Percentiles rank a stretch among this genome's conserved stretches.
Evolutionary conservation across 2,329 filamentous ascomycete species (phyloP).

Genomic region (Biscogniauxia mediterranea): DNA sequence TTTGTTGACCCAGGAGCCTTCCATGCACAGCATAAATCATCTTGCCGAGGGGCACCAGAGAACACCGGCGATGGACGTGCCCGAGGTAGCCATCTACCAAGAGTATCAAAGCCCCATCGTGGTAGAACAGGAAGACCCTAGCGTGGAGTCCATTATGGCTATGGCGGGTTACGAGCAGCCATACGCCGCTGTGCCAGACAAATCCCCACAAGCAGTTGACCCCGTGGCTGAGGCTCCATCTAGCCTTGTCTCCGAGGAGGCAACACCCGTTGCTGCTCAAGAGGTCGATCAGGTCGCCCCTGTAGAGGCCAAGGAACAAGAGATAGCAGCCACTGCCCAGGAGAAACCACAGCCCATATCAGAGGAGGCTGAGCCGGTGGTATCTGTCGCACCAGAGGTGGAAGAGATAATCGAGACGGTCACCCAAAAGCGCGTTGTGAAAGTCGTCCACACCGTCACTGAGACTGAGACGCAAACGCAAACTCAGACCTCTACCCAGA

Average conservation of each 20-base stretch:
- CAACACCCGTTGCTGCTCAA: neutral
- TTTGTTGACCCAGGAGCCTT: slow-evolving; percentile 31
- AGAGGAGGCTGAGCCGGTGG: neutral
- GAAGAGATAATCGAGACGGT: slow-evolving; percentile 16
- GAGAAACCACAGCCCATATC: neutral
- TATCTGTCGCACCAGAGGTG: slow-evolving; percentile 4
- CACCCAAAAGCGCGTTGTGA: slow-evolving; percentile 19
- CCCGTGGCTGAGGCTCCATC: neutral
- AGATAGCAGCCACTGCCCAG: slow-evolving; percentile 4
- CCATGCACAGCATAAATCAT: slow-evolving; percentile 26
- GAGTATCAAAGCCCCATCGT: slow-evolving; percentile 1
- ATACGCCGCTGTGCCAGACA: neutral
- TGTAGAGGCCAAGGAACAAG: neutral
- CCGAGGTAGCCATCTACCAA: slow-evolving; percentile 10
- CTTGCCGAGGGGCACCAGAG: slow-evolving; percentile 23
- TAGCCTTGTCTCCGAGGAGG: neutral
- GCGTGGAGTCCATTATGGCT: slow-evolving; percentile 2
- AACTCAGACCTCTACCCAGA: slow-evolving; percentile 34
- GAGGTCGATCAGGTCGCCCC: neutral
- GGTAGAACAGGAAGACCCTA: slow-evolving; percentile 1
- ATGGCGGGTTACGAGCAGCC: neutral
- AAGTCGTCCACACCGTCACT: slow-evolving; percentile 22
- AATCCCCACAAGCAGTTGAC: neutral
- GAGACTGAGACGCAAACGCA: slow-evolving; percentile 33
- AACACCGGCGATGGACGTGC: slow-evolving; percentile 9